Percentiles rank a stretch among this genome's conserved stretches.
Evolutionary conservation across 163 green algal genomes (phyloP).

Genomic region (Scenedesmus sp.): DNA sequence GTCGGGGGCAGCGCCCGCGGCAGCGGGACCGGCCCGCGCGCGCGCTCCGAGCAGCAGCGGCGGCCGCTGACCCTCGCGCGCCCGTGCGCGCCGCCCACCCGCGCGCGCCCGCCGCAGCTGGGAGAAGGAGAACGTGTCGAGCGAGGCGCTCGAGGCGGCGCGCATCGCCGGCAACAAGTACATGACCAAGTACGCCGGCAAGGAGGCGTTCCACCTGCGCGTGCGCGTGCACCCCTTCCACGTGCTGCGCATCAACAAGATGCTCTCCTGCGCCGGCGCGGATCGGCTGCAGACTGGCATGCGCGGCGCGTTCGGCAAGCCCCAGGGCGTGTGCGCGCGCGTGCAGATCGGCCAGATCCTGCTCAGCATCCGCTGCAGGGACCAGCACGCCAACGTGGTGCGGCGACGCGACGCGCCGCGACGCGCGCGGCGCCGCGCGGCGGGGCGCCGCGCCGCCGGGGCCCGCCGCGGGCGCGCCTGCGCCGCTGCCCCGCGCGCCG

Average conservation of each 20-base stretch:
- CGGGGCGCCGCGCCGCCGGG: no score
- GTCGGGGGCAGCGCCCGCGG: background rate
- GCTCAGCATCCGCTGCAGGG: conserved; percentile 72
- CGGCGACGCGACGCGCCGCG: no score
- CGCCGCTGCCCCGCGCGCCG: no score
- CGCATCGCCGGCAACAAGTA: conserved; percentile 99
- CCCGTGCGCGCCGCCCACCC: background rate
- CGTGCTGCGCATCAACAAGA: conserved; percentile 99
- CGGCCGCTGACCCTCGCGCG: background rate
- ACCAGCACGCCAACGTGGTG: conserved; percentile 53
- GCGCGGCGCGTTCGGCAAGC: conserved; percentile 98
- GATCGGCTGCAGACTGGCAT: conserved; percentile 99
- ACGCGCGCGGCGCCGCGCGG: background rate
- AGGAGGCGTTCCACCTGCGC: conserved; percentile 98
- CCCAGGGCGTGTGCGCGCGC: conserved; percentile 89
- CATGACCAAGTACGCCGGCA: conserved; percentile 97
- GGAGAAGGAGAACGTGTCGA: conserved; percentile 99
- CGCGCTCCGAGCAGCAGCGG: background rate
- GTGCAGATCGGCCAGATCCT: conserved; percentile 98
- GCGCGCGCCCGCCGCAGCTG: conserved; percentile 74
- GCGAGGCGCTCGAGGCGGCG: conserved; percentile 97
- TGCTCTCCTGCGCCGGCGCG: conserved; percentile 99
- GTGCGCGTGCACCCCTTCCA: conserved; percentile 99
- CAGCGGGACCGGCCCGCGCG: conserved; percentile 6
- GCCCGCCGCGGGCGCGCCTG: no score